Conservation (phyloP, 2,329 filamentous ascomycete species). For the Passalora sequoiae region DNA sequence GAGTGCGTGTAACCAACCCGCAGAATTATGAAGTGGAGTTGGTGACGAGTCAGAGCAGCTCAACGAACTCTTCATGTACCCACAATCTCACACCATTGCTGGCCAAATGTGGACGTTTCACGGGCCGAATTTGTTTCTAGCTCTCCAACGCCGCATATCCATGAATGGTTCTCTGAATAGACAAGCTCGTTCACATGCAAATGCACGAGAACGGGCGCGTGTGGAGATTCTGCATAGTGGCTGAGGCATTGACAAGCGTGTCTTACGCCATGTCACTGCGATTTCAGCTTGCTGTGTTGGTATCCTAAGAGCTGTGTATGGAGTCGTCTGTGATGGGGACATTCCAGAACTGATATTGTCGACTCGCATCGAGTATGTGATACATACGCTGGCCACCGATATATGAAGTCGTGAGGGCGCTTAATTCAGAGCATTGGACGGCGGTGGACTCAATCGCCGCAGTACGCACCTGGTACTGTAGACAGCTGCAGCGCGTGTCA, state of each 20-base stretch:
- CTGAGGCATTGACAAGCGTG: constrained; percentile 3
- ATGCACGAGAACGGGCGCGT: neutral
- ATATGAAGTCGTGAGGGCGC: too few species aligned
- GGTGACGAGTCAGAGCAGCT: neutral
- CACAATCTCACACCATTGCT: neutral
- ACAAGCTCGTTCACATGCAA: constrained; percentile 5
- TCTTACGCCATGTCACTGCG: constrained; percentile 5
- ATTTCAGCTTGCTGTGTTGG: neutral
- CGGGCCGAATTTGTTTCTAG: neutral
- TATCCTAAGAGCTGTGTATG: neutral
- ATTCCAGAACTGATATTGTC: constrained; percentile 1
- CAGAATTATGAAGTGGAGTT: neutral
- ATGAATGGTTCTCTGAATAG: neutral
- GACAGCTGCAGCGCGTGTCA: neutral
- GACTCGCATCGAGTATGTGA: neutral
- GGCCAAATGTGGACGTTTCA: neutral
- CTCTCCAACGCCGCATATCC: neutral
- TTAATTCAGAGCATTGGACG: too few species aligned
- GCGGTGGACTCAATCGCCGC: too few species aligned
- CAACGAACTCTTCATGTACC: neutral
- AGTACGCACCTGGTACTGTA: too few species aligned
- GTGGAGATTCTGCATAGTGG: constrained; percentile 5
- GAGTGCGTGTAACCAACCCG: neutral
- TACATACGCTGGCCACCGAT: too few species aligned
- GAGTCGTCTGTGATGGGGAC: neutral